Percentiles rank a stretch among this genome's conserved stretches.
Evolutionary conservation across 306 rosid genomes (phyloP).

Genomic region (Mimosa pudica): DNA sequence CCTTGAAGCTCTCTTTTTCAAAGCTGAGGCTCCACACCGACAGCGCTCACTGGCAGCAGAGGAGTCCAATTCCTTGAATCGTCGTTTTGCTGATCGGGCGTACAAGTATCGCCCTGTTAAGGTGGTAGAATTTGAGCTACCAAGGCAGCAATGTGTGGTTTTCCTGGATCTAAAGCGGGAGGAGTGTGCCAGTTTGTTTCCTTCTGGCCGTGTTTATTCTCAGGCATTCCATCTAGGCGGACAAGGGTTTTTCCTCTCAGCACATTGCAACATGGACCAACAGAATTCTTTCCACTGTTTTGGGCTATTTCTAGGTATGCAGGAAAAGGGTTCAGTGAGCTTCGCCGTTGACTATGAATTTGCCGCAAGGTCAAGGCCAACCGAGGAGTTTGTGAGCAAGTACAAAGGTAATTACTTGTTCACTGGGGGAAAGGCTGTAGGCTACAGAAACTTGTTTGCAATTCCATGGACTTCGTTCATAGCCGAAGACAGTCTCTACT

Average conservation of each 20-base stretch:
- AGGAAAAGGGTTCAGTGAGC: conserved; percentile 90
- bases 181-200: conserved; percentile 72
- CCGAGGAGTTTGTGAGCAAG: conserved; percentile 81
- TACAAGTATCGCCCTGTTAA: conserved; percentile 96
- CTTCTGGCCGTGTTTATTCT: conserved; percentile 96
- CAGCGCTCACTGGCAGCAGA: conserved; percentile 82
- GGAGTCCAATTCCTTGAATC: conserved; percentile 60
- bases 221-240: conserved; percentile 99
- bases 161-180: conserved; percentile 92
- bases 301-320: conserved; percentile 96
- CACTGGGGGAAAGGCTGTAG: conserved; percentile 98
- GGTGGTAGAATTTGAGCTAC: conserved; percentile 95
- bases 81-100: conserved; percentile 87
- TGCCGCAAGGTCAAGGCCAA: conserved; percentile 82
- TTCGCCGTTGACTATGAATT: conserved; percentile 96
- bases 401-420: conserved; percentile 96
- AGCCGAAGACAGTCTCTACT: conserved; percentile 84
- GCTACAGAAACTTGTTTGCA: conserved; percentile 85
- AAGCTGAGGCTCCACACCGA: conserved; percentile 94
- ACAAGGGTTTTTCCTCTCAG: conserved; percentile 95
- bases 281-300: conserved; percentile 94
- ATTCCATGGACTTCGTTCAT: conserved; percentile 83
- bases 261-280: conserved; percentile 99
- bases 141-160: conserved; percentile 91
- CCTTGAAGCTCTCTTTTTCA: conserved; percentile 85